Percentiles rank a stretch among this genome's conserved stretches.
Conservation (phyloP, 129 eudicot species). For the Rutidosis leptorrhynchoides region DNA sequence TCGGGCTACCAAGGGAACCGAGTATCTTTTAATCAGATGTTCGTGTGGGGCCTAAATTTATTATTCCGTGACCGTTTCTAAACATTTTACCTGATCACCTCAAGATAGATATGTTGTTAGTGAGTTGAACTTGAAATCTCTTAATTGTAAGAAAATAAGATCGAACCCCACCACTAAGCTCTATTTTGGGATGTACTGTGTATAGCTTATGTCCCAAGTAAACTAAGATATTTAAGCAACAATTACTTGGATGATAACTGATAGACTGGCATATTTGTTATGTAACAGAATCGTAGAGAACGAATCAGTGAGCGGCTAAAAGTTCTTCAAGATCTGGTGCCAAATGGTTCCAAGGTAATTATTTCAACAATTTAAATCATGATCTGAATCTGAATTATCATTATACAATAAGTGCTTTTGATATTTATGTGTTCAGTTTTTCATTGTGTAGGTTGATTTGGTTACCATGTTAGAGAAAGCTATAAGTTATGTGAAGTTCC, state of each 20-base stretch:
- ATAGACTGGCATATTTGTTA: slow-evolving; percentile 25
- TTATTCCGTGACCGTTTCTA: no score
- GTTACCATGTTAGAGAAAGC: slow-evolving; percentile 98
- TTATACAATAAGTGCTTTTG: not conserved
- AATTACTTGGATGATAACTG: not conserved
- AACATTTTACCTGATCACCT: no score
- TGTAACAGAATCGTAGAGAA: slow-evolving; percentile 83
- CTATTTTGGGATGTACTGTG: no score
- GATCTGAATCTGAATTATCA: not conserved
- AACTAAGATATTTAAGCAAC: not conserved
- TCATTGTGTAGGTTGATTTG: slow-evolving; percentile 74
- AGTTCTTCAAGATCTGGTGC: slow-evolving; percentile 89
- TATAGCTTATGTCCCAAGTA: no score
- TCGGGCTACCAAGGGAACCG: no score
- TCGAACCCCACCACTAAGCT: no score
- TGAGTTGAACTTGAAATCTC: no score
- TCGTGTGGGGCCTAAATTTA: no score
- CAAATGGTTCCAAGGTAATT: slow-evolving; percentile 92
- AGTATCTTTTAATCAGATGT: no score
- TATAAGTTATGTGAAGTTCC: slow-evolving; percentile 90
- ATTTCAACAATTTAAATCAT: not conserved
- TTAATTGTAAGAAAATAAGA: no score
- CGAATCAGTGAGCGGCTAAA: slow-evolving; percentile 89
- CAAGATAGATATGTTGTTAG: no score
- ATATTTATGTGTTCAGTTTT: not conserved